Conservation (phyloP, 306 rosid species). For the Glycine tomentella region DNA sequence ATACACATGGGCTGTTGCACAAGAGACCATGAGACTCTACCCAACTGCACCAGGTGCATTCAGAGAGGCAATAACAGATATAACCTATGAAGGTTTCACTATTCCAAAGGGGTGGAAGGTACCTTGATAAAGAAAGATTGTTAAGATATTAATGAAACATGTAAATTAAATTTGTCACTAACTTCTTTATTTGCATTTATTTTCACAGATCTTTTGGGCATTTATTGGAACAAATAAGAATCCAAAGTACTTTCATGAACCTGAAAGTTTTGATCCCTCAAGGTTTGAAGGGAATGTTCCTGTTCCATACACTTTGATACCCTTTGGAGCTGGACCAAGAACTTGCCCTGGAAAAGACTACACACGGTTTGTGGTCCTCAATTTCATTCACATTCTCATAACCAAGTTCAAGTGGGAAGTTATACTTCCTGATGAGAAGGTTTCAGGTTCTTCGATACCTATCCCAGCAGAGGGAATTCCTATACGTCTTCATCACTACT, state of each 20-base stretch:
- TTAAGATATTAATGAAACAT: background rate
- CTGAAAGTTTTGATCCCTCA: constrained; percentile 56
- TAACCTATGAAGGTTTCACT: constrained; percentile 47
- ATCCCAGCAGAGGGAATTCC: constrained; percentile 48
- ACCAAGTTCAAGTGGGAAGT: constrained; percentile 54
- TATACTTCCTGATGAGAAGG: constrained; percentile 41
- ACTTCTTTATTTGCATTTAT: background rate
- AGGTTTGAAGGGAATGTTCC: constrained; percentile 52
- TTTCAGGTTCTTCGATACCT: constrained; percentile 27
- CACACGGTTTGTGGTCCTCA: constrained; percentile 41
- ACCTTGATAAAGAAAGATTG: background rate
- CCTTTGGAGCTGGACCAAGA: constrained; percentile 56
- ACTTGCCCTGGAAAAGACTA: constrained; percentile 55
- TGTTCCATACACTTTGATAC: constrained; percentile 48
- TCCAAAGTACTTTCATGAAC: constrained; percentile 40
- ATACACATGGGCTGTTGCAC: constrained; percentile 59
- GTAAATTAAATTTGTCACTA: constrained; percentile 8
- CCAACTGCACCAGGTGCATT: constrained; percentile 54
- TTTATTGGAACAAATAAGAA: constrained; percentile 48
- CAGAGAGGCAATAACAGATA: constrained; percentile 49
- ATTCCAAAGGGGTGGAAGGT: constrained; percentile 68
- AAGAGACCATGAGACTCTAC: constrained; percentile 58
- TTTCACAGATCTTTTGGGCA: constrained; percentile 54
- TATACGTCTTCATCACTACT: constrained; percentile 37
- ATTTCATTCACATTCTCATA: constrained; percentile 50